phyloP scores from a whole-genome alignment of 805 yeast species.

The Hagleromyces aurorensis region DNA sequence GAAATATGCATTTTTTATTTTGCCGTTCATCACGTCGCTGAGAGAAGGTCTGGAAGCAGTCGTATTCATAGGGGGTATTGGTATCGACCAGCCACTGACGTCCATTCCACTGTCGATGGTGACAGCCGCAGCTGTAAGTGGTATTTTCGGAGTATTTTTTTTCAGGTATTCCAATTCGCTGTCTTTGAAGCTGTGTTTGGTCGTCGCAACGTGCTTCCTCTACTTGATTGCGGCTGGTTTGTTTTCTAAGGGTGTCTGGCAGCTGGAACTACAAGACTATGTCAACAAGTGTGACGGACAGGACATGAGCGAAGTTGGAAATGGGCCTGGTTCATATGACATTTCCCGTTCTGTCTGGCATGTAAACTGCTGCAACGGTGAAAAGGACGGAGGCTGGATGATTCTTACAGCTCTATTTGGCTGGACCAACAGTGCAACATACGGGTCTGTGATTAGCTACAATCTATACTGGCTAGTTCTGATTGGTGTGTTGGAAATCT shows the following conservation, averaged over 20 bases:
- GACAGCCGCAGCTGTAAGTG: slow-evolving; percentile 52
- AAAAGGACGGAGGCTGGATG: slow-evolving; percentile 92
- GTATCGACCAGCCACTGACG: slow-evolving; percentile 58
- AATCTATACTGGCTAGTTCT: slow-evolving; percentile 57
- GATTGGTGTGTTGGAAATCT: slow-evolving; percentile 36
- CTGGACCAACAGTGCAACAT: slow-evolving; percentile 92
- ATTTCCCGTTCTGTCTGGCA: slow-evolving; percentile 80
- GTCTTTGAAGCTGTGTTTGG: slow-evolving; percentile 66
- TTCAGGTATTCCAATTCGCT: slow-evolving; percentile 75
- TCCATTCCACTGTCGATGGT: slow-evolving; percentile 60
- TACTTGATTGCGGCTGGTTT: slow-evolving; percentile 84
- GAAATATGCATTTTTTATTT: slow-evolving; percentile 60
- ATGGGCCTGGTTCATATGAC: slow-evolving; percentile 91
- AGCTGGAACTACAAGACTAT: slow-evolving; percentile 69
- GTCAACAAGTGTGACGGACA: slow-evolving; percentile 69
- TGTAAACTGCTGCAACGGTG: slow-evolving; percentile 89
- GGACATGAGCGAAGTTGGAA: slow-evolving; percentile 82
- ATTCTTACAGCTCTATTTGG: slow-evolving; percentile 80
- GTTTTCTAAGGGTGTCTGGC: slow-evolving; percentile 85
- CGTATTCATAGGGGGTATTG: slow-evolving; percentile 85
- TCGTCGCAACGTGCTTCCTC: slow-evolving; percentile 68
- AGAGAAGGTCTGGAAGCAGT: slow-evolving; percentile 91
- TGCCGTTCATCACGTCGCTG: slow-evolving; percentile 79
- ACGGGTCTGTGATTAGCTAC: slow-evolving; percentile 74
- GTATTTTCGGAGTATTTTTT: slow-evolving; percentile 53